Evolutionary conservation across 2,329 filamentous ascomycete species (phyloP), one percentile per base, ranked within the genome.

Genomic region (Dactylellina drechsleri): DNA sequence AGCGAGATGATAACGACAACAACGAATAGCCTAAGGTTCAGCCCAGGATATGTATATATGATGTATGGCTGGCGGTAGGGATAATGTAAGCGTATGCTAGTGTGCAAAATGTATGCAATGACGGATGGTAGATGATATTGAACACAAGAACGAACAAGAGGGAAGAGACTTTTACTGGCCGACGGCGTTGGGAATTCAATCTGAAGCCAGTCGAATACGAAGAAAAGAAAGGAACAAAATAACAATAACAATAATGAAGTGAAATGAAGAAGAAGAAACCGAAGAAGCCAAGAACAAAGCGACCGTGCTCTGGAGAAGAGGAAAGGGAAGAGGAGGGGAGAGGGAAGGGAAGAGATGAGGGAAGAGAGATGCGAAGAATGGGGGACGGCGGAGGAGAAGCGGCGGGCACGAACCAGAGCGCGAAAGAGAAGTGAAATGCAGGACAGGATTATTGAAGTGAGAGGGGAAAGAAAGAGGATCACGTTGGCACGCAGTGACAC

Each of bases 401-500:
- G 31, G 31, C 31, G 31, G 31, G 31, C 31, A 36, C 31, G 31
- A 36, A 36, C 31, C 31, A 36, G 31, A 36, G 10, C 10, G 31
- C 31, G 31, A 36, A 36, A 36, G 31, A 36, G 31, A 36, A 5
- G 31, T 36, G 6, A 36, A 10, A 10, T 36, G 31, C 31, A 36
- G 10, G 31, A 36, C 31, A 36, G 10, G 31, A 36, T 10, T 36
- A 66, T 41, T 49, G 28, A 45, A 26, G 36, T 28, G 43, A 23
- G 28, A 52, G 26, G 47, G 50, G 26, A 52, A n/a, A 18, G 31
- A 40, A 58, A 45, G 54, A 20, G 54, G 45, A 70, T 64, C 54
- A 70, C 54, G 66, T 60, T 60, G 66, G 49, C 54, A 54, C 41
- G 40, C 67, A 41, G 47, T 23, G 59, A 41, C 47, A 43, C 52